Base-by-base conservation (phyloP, 108 stramenopile species). In the Cyclotella choctawhatcheeana region DNA sequence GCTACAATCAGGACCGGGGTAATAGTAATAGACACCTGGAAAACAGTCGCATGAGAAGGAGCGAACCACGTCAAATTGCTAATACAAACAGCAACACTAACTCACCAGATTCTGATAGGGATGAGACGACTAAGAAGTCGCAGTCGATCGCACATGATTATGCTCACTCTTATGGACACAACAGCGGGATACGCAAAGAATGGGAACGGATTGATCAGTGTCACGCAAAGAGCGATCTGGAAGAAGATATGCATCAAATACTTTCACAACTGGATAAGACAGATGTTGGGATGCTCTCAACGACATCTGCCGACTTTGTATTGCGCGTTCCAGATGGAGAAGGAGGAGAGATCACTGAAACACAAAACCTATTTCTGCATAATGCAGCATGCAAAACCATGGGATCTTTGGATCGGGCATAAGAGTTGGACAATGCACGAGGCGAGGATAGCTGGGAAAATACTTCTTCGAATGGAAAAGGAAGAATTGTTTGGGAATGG, bases 201-300 rank as follows among this genome's bases (percentile, higher is more conserved):
- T 51, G 50, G 50, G 50, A 51, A 22, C 8, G 18, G 50, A 51
- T 51, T 51, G 50, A 51, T 51, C 17, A 51, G 8, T 5, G 17
- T 22, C 21, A 51, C 17, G 6, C 50, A 6, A 51, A 21, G 21
- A 21, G 20, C 6, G 17, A n/a, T n/a, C 17, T 51, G 50, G 50
- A 51, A 51, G 50, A 51, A 17, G 50, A 51, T 5, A 51, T 51
- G 50, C 12, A 51, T 8, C 17, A 22, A 5, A 51, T 51, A n/a
- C 17, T 51, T 6, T 5, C 6, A n/a, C 21, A n/a, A n/a, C 17
- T 51, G 17, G 21, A 51, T 14, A 22, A 51, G 50, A 22, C 50
- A n/a, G 50, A 51, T 14, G 50, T 51, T 8, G 50, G 50, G 6
- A 51, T 51, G 50, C 50, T 51, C 50, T 51, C 50, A 51, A 51